These are phyloP conservation scores for Tilletia caries DNA, from an alignment of 1,284 basidiomycete genomes.

Conservation along the genomic window DNA sequence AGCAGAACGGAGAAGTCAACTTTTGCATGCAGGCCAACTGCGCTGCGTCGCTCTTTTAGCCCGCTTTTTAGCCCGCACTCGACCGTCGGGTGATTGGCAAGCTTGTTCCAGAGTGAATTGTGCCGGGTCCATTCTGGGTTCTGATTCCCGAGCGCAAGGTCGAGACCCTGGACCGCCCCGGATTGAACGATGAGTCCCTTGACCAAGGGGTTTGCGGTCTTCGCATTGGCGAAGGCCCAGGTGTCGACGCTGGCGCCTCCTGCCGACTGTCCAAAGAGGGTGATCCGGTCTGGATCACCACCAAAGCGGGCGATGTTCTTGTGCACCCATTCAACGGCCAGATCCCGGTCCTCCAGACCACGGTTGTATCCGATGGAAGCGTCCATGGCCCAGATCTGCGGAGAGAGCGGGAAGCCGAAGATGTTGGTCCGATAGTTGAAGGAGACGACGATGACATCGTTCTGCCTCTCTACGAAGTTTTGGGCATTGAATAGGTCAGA, in stretches of 20 bases:
- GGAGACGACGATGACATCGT: constrained; percentile 56
- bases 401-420: constrained; percentile 58
- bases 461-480: constrained; percentile 25
- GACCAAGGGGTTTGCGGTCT: not conserved
- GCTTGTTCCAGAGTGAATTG: not conserved
- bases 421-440: constrained; percentile 58
- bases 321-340: constrained; percentile 63
- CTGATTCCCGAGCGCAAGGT: not conserved
- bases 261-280: constrained; percentile 42
- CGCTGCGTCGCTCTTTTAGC: not conserved
- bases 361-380: constrained; percentile 56
- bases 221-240: constrained; percentile 8
- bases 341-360: constrained; percentile 64
- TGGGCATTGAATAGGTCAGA: constrained; percentile 24
- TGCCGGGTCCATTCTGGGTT: not conserved
- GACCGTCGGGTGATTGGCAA: not conserved
- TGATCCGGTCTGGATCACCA: constrained; percentile 62
- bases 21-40: constrained; percentile 5
- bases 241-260: constrained; percentile 17
- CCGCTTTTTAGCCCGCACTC: not conserved
- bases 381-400: constrained; percentile 32
- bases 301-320: constrained; percentile 66
- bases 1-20: not conserved
- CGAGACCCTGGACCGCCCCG: not conserved
- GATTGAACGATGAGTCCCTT: not conserved